Evolutionary conservation across 2,329 filamentous ascomycete species (phyloP).

Genomic region (Claviceps spartinae): DNA sequence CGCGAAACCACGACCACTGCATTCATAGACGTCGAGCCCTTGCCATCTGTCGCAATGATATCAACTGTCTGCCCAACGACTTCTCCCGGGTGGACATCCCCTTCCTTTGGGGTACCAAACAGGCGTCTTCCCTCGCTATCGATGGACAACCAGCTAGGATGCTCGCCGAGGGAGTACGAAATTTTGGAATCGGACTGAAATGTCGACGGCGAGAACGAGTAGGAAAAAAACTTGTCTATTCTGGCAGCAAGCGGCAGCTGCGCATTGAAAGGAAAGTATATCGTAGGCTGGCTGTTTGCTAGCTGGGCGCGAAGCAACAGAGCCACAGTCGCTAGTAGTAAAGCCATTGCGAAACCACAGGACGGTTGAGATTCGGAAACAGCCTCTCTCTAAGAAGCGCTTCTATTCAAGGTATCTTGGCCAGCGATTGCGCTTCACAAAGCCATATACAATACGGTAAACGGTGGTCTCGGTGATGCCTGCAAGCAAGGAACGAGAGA

Average conservation of each 20-base stretch:
- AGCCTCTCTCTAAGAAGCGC: not conserved
- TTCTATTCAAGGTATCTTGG: not conserved
- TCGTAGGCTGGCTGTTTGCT: constrained; percentile 25
- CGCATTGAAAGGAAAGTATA: constrained; percentile 65
- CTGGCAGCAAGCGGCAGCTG: constrained; percentile 72
- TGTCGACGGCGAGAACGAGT: constrained; percentile 59
- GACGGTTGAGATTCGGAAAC: not conserved
- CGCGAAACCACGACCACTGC: constrained; percentile 59
- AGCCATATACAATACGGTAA: constrained; percentile 1
- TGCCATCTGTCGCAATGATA: constrained; percentile 55
- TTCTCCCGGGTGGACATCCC: constrained; percentile 32
- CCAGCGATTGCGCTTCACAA: not conserved
- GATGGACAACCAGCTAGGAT: constrained; percentile 63
- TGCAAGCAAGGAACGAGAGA: not conserved
- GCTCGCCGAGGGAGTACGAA: constrained; percentile 50
- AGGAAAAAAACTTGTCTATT: constrained; percentile 51
- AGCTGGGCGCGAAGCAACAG: constrained; percentile 17
- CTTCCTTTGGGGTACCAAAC: constrained; percentile 52
- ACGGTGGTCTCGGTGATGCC: not conserved
- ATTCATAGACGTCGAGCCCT: constrained; percentile 48
- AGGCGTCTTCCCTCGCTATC: constrained; percentile 51
- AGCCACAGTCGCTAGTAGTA: constrained; percentile 14
- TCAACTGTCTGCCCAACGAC: constrained; percentile 48
- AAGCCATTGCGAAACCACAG: constrained; percentile 14
- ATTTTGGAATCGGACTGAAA: constrained; percentile 54